Evolutionary conservation across 441 rosid genomes (phyloP).

Genomic region (Eutrema salsugineum): DNA sequence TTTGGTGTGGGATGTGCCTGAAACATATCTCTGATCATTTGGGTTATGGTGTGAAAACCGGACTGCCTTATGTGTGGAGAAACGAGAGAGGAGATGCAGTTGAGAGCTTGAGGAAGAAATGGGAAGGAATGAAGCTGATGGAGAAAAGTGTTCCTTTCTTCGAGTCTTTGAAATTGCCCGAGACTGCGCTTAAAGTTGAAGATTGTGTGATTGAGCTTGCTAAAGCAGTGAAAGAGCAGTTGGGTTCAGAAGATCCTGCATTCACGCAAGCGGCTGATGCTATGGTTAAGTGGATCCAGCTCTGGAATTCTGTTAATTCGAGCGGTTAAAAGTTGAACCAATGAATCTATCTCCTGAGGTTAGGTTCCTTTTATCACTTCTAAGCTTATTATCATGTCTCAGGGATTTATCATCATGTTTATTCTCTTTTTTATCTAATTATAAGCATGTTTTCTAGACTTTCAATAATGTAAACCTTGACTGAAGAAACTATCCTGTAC

Average conservation of each 20-base stretch:
- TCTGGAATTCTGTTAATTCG: slow-evolving; percentile 67
- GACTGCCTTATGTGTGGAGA: slow-evolving; percentile 91
- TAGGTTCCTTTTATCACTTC: slow-evolving; percentile 13
- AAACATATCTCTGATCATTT: slow-evolving; percentile 82
- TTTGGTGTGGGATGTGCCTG: slow-evolving; percentile 94
- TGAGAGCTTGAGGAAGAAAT: slow-evolving; percentile 89
- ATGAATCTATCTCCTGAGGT: slow-evolving; percentile 22
- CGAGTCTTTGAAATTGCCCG: slow-evolving; percentile 57
- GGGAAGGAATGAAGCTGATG: slow-evolving; percentile 97
- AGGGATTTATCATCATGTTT: slow-evolving; percentile 20
- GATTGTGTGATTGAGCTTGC: slow-evolving; percentile 75
- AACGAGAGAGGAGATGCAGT: slow-evolving; percentile 77
- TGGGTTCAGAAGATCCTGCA: slow-evolving; percentile 56
- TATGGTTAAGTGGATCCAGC: slow-evolving; percentile 76
- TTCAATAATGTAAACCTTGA: slow-evolving; percentile 27
- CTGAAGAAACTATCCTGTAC: slow-evolving; percentile 2
- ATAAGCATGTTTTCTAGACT: slow-evolving; percentile 22
- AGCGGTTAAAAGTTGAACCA: slow-evolving; percentile 6
- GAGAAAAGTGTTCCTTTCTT: slow-evolving; percentile 90
- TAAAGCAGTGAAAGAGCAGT: slow-evolving; percentile 54
- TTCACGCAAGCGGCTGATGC: slow-evolving; percentile 71
- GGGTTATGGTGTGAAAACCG: slow-evolving; percentile 78
- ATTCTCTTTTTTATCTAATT: slow-evolving; percentile 4
- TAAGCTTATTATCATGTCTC: slow-evolving; percentile 17
- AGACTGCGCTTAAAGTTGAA: slow-evolving; percentile 55